Evolutionary conservation across 2,329 filamentous ascomycete genomes (phyloP), one percentile per base, ranked within the genome.

Genomic region (Alternaria sp.): DNA sequence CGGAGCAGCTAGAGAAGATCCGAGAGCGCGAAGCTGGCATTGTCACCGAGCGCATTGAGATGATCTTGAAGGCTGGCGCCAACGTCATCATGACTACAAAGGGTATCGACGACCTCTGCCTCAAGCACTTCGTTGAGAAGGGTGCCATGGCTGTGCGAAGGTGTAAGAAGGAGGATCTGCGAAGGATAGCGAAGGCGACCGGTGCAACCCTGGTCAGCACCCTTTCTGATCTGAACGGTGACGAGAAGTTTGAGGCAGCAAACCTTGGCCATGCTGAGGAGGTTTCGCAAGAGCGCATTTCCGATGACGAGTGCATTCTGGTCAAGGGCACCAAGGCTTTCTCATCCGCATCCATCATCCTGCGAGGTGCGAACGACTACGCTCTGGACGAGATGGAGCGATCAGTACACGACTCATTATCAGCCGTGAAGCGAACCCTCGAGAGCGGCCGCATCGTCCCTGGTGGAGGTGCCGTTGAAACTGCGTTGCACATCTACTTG

Each of bases 311-410:
- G 85, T 98, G 95, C 82, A 99, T 99, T 70, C 84, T 99, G 67
- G 88, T 99, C 79, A 97, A 96, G 86, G 95, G 95, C 59, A 97
- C 96, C 76, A 98, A 97, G 85, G 88, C 91, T 26, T 93, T 96
- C 83, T 96, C 91, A 4, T 97, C 94, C 7, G 94, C 96, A 28
- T 99, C 96, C 17, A 93, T 97, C 81, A 96, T 99, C 72, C 91
- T 99, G 57, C 92, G 96, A 62, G 96, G 96, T 49, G 87, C 96
- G 72, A 98, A 99, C 82, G 96, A 99, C 81, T 98, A 92, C 84
- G 93, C 93, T 65, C 89, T 99, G 28, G 96, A 99, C 77, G 96
- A 99, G 86, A 99, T 98, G 95, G 96, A 99, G 86, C 92, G 96
- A 69, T 98, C 96, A 2, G 90, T 99, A 17, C 96, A 99, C 84